Conservation (phyloP, 2,329 filamentous ascomycete genomes). For the Polytolypa hystricis region DNA sequence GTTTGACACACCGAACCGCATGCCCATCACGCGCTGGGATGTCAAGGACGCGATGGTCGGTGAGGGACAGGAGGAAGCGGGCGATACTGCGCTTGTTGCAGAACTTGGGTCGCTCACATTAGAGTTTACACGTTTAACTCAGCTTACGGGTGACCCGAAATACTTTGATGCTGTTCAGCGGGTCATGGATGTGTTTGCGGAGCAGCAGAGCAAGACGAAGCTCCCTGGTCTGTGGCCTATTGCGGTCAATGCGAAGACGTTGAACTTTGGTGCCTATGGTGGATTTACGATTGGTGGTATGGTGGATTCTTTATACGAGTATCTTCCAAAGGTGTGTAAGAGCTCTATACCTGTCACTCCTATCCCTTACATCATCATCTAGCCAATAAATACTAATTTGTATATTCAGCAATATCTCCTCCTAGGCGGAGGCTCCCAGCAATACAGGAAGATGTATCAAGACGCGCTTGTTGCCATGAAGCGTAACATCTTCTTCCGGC, state of each 20-base stretch:
- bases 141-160: conserved; percentile 24
- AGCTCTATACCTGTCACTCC: conserved; percentile 62
- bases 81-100: conserved; percentile 16
- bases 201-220: conserved; percentile 21
- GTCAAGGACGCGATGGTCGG: conserved; percentile 13
- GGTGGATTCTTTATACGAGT: conserved; percentile 47
- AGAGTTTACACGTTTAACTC: conserved; percentile 31
- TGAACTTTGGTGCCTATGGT: conserved; percentile 14
- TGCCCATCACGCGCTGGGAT: conserved; percentile 14
- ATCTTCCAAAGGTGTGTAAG: conserved; percentile 55
- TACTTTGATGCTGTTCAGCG: conserved; percentile 27
- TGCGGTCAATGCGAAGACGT: conserved; percentile 18
- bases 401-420: neutral
- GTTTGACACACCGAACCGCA: conserved; percentile 17
- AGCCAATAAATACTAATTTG: neutral
- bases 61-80: conserved; percentile 17
- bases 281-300: conserved; percentile 45
- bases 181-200: conserved; percentile 22
- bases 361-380: conserved; percentile 25
- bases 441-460: conserved; percentile 60
- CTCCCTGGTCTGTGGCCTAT: conserved; percentile 30
- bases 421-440: neutral
- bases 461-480: conserved; percentile 56
- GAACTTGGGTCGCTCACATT: conserved; percentile 28
- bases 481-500: conserved; percentile 63